Base-by-base conservation (phyloP, 768 basidiomycete species). In the Dendrothele bispora region DNA sequence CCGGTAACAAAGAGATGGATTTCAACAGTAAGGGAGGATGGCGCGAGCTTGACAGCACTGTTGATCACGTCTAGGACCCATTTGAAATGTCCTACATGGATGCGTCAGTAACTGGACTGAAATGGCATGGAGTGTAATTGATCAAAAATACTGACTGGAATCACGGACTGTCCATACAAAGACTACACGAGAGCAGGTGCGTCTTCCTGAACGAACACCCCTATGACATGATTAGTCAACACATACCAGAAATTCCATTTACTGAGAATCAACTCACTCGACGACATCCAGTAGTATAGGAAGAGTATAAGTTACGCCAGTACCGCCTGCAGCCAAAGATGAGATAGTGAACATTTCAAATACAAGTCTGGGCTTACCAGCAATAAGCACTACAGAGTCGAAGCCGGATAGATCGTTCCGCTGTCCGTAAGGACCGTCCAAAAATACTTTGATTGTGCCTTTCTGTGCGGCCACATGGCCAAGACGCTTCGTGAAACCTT, bases 351-450 rank as follows among this genome's bases (percentile, higher is more conserved):
- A 18, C 32, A 21, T 4, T 5, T 5, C 29, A 12, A 46, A 11
- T 1, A 48, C 17, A 11, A 5, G 27, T n/a, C n/a, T 32, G 40
- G 4, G 54, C 55, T 18, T 35, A 77, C 78, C 79, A 28, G 75
- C 70, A 35, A 82, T 60, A 11, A 81, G 61, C 6, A 80, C 61
- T 1, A 70, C 67, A 10, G 71, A 73, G 14, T 74, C 66, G 44
- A 71, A 75, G 10, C 55, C 51, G 11, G 57, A 51, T 32, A 78
- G 49, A 44, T 70, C 59, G 1, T 72, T 70, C 0, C 68, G 62
- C 3, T 51, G 49, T 2, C 78, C 80, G 43, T 81, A 82, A 3
- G 80, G 80, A 7, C 80, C 80, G 30, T 82, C 80, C 7, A 82
- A 56, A 35, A 74, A 68, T 7, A 74, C 64, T 21, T 66, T 67